Conservation (phyloP, 192 early-diverging fungal species). For the Diversispora eburnea region DNA sequence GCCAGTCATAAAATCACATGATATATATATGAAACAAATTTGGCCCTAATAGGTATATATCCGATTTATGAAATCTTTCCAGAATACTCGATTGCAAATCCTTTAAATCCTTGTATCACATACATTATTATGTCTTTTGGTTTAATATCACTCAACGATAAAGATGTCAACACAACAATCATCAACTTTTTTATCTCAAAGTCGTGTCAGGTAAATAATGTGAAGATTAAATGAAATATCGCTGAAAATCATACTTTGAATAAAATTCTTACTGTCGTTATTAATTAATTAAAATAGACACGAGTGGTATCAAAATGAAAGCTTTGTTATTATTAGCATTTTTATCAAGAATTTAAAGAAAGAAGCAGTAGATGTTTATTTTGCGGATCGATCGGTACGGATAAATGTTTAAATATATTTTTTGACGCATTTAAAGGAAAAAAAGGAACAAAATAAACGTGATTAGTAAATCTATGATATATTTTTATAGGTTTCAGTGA, state of each 20-base stretch:
- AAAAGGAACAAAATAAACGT: neutral
- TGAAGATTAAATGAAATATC: neutral
- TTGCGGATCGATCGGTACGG: slow-evolving; percentile 55
- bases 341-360: slow-evolving; percentile 86
- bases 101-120: too few species aligned
- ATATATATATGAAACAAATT: too few species aligned
- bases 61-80: too few species aligned
- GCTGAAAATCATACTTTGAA: neutral
- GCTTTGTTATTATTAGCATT: slow-evolving; percentile 78
- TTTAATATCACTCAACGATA: too few species aligned
- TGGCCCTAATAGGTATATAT: too few species aligned
- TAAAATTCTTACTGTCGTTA: slow-evolving; percentile 16
- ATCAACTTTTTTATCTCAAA: slow-evolving; percentile 13
- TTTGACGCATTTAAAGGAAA: neutral
- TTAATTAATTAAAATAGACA: slow-evolving; percentile 54
- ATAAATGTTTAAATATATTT: neutral
- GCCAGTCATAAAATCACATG: too few species aligned
- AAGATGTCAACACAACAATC: neutral
- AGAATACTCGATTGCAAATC: too few species aligned
- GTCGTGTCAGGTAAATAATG: slow-evolving; percentile 26
- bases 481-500: slow-evolving; percentile 60
- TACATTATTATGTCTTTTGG: too few species aligned
- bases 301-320: slow-evolving; percentile 98
- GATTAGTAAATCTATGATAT: neutral
- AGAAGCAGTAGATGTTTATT: slow-evolving; percentile 66